Evolutionary conservation across 2,329 filamentous ascomycete species (phyloP).

Genomic region (Calonectria pseudoreteaudii): DNA sequence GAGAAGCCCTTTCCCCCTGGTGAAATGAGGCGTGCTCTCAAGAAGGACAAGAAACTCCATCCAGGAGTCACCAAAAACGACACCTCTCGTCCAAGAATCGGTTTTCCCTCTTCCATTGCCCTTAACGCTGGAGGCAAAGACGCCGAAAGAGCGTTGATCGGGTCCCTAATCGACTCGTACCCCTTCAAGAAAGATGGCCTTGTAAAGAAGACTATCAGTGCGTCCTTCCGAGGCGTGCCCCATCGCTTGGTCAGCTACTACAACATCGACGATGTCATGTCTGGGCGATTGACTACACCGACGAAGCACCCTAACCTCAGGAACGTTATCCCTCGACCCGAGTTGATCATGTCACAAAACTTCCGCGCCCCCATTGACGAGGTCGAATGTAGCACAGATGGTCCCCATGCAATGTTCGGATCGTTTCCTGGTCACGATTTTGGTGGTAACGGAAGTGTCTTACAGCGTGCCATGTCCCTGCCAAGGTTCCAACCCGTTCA

Average conservation of each 20-base stretch:
- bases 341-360: conserved; percentile 72
- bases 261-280: conserved; percentile 80
- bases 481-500: conserved; percentile 36
- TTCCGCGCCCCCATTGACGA: conserved; percentile 76
- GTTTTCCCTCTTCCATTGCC: conserved; percentile 28
- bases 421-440: conserved; percentile 30
- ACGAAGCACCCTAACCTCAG: conserved; percentile 55
- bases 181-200: conserved; percentile 85
- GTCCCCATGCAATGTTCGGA: conserved; percentile 16
- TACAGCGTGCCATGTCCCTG: conserved; percentile 43
- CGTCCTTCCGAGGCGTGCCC: conserved; percentile 77
- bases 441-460: conserved; percentile 22
- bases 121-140: conserved; percentile 42
- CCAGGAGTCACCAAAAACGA: conserved; percentile 53
- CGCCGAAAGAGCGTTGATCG: conserved; percentile 67
- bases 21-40: conserved; percentile 87
- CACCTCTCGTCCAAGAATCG: conserved; percentile 37
- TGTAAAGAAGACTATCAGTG: conserved; percentile 93
- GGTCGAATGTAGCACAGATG: conserved; percentile 50
- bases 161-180: conserved; percentile 90
- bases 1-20: conserved; percentile 82
- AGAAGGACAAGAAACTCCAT: conserved; percentile 65
- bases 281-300: conserved; percentile 69
- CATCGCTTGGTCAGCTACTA: conserved; percentile 95
- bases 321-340: conserved; percentile 65